A percentile compares a stretch with the other conserved stretches of the same genome.
These are phyloP conservation scores for Quercus aquifolioides DNA, from an alignment of 306 rosid species.

Conservation along the genomic window DNA sequence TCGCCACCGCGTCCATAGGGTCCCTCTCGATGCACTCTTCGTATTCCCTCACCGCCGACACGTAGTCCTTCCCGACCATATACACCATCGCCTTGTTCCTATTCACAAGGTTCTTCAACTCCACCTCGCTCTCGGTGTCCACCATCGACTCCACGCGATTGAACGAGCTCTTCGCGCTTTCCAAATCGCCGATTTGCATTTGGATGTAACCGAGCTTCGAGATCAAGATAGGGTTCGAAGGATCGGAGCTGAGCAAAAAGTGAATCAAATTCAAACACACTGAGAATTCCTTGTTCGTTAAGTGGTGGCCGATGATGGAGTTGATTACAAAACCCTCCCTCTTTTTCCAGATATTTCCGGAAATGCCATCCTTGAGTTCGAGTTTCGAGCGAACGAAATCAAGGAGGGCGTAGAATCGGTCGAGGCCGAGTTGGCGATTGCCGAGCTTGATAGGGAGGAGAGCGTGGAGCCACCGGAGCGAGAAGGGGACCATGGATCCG, in stretches of 20 bases:
- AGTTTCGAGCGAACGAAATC: conserved; percentile 58
- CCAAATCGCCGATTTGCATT: conserved; percentile 81
- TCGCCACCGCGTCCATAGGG: conserved; percentile 55
- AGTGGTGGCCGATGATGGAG: conserved; percentile 68
- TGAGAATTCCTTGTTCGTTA: conserved; percentile 59
- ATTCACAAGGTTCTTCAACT: conserved; percentile 60
- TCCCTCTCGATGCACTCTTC: conserved; percentile 90
- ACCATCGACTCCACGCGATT: conserved; percentile 47
- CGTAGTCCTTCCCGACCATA: conserved; percentile 87
- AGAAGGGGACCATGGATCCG: conserved; percentile 94
- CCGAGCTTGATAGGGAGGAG: conserved; percentile 69
- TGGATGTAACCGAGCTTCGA: conserved; percentile 84
- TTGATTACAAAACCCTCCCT: conserved; percentile 72
- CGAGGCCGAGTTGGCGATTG: conserved; percentile 73
- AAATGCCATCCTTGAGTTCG: conserved; percentile 23
- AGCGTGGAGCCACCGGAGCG: conserved; percentile 81
- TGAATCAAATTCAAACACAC: conserved; percentile 60
- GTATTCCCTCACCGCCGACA: conserved; percentile 89
- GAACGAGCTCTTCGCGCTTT: conserved; percentile 73
- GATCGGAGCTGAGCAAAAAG: conserved; percentile 40
- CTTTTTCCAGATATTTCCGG: conserved; percentile 49
- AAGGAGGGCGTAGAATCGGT: conserved; percentile 58
- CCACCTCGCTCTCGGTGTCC: conserved; percentile 41
- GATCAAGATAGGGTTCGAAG: conserved; percentile 49
- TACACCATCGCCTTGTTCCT: conserved; percentile 79